Percentiles rank a stretch among this genome's conserved stretches.
These are phyloP conservation scores for Quercus tomentella DNA, from an alignment of 331 rosid genomes.

Conservation along the genomic window DNA sequence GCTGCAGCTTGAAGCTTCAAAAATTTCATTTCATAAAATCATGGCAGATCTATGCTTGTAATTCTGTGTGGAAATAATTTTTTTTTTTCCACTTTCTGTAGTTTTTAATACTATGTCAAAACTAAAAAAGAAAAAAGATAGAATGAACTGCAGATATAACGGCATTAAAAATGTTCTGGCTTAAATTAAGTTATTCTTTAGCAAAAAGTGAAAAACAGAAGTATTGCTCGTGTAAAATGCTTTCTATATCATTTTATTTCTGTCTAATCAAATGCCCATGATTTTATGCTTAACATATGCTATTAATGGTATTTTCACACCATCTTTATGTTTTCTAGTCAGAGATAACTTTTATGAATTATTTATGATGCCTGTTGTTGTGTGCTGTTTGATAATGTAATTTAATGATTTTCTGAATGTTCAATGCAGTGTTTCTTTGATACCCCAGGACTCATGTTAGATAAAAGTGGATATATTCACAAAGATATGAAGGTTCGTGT, in stretches of 20 bases:
- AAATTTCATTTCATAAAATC: neutral
- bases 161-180: neutral
- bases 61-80: neutral
- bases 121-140: too few species aligned
- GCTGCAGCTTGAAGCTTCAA: neutral
- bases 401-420: neutral
- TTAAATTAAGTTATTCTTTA: neutral
- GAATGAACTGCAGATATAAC: neutral
- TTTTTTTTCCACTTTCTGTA: neutral
- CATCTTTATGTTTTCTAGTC: neutral
- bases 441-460: slow-evolving; percentile 84
- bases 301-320: neutral
- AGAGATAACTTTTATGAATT: neutral
- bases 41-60: neutral
- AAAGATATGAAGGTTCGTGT: slow-evolving; percentile 86
- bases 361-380: neutral
- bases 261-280: neutral
- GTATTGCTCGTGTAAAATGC: neutral
- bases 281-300: neutral
- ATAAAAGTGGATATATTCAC: slow-evolving; percentile 57
- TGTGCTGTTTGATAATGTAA: neutral
- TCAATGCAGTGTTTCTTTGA: slow-evolving; percentile 86
- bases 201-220: neutral
- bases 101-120: neutral
- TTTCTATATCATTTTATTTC: neutral